Evolutionary conservation across 306 rosid genomes (phyloP).

Genomic region (Oxytropis ochrocephala): DNA sequence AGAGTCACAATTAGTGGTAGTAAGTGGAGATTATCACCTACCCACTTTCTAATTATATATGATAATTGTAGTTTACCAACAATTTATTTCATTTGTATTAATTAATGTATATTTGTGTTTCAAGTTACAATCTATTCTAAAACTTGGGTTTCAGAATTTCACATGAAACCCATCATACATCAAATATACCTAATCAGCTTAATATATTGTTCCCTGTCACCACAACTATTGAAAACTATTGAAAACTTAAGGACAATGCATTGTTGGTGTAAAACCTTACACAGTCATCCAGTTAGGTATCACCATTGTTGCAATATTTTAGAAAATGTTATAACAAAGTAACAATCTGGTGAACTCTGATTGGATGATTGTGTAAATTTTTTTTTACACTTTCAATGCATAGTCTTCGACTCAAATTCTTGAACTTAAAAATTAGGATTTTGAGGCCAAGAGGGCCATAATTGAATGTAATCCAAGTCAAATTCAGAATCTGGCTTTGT

Average conservation of each 20-base stretch:
- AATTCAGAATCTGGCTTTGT: slow-evolving; percentile 19
- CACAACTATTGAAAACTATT: too few relatives aligned
- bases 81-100: slow-evolving; percentile 13
- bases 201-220: slow-evolving; percentile 17
- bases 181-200: slow-evolving; percentile 17
- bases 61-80: slow-evolving; percentile 31
- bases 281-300: too few relatives aligned
- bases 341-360: too few relatives aligned
- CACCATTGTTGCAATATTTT: too few relatives aligned
- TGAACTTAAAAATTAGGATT: slow-evolving; percentile 16
- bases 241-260: too few relatives aligned
- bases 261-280: too few relatives aligned
- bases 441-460: slow-evolving; percentile 34
- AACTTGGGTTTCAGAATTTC: not conserved
- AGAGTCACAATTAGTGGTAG: slow-evolving; percentile 38
- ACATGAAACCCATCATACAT: slow-evolving; percentile 21
- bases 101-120: not conserved
- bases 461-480: slow-evolving; percentile 22
- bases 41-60: slow-evolving; percentile 30
- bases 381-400: too few relatives aligned
- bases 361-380: too few relatives aligned
- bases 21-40: slow-evolving; percentile 35
- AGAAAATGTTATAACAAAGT: too few relatives aligned
- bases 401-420: not conserved
- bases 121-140: slow-evolving; percentile 21